Evolutionary conservation across 208 protist species (phyloP).

Genomic region (Herpetomonas muscarum): DNA sequence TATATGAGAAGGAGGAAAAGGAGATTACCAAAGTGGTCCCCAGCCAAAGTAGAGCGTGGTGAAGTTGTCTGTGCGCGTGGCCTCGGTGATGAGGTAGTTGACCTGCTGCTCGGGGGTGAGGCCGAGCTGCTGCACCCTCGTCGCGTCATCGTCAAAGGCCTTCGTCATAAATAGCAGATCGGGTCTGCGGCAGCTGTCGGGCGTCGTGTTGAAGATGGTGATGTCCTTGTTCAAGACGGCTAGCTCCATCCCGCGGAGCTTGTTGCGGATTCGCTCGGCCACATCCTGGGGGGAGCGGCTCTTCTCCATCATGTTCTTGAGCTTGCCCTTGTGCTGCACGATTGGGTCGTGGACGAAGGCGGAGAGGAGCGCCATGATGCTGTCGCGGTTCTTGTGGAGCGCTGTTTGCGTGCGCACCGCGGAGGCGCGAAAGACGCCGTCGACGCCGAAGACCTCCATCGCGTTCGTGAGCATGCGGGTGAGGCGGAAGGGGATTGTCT

Average conservation of each 20-base stretch:
- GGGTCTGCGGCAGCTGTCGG: conserved; percentile 65
- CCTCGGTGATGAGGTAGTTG: conserved; percentile 84
- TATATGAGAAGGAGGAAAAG: background rate
- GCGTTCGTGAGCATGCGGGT: conserved; percentile 99
- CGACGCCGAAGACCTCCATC: conserved; percentile 99
- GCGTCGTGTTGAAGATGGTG: conserved; percentile 76
- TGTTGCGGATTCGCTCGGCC: conserved; percentile 96
- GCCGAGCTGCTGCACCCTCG: conserved; percentile 34
- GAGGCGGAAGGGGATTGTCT: conserved; percentile 99
- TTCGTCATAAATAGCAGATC: conserved; percentile 90
- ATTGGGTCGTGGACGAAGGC: conserved; percentile 99
- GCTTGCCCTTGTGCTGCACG: conserved; percentile 96
- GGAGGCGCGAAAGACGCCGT: conserved; percentile 98
- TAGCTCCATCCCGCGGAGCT: conserved; percentile 98
- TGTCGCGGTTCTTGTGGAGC: conserved; percentile 97
- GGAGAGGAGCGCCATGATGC: conserved; percentile 99
- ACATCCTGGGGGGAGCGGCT: conserved; percentile 88
- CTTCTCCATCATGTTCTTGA: conserved; percentile 96
- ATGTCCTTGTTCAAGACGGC: conserved; percentile 55
- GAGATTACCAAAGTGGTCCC: conserved; percentile 81
- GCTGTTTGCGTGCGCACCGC: conserved; percentile 96
- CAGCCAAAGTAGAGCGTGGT: conserved; percentile 90
- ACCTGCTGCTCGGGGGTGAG: conserved; percentile 76
- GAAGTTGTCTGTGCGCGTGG: conserved; percentile 85
- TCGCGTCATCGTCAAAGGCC: conserved; percentile 77